Evolutionary conservation across 2,329 filamentous ascomycete genomes (phyloP).

Genomic region (Neophaeococcomyces aloes): DNA sequence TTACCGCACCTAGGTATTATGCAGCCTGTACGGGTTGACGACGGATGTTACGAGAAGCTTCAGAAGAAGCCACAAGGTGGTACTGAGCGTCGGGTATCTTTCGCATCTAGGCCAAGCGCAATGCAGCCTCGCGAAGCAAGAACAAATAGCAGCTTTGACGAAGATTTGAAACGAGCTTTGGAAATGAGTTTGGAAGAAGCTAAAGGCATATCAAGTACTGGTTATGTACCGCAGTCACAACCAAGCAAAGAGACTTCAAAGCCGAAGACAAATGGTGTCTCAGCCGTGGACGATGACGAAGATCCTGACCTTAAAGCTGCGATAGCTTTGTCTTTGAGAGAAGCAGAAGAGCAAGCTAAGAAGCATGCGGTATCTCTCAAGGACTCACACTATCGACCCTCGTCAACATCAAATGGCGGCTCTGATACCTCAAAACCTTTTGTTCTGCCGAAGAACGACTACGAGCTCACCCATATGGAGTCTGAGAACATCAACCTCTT

Average conservation of each 20-base stretch:
- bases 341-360: constrained; percentile 98
- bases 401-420: constrained; percentile 40
- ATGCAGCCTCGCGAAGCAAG: constrained; percentile 89
- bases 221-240: constrained; percentile 59
- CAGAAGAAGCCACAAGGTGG: constrained; percentile 51
- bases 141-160: constrained; percentile 83
- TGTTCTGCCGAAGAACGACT: constrained; percentile 71
- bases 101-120: constrained; percentile 51
- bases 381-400: constrained; percentile 42
- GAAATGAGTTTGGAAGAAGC: constrained; percentile 97
- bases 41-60: constrained; percentile 85
- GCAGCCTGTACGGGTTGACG: constrained; percentile 84
- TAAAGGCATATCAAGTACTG: constrained; percentile 55
- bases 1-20: constrained; percentile 87
- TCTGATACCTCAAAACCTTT: constrained; percentile 41
- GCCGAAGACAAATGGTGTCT: constrained; percentile 32
- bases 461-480: constrained; percentile 85
- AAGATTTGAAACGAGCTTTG: constrained; percentile 83
- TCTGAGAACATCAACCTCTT: constrained; percentile 97
- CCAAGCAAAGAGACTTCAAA: constrained; percentile 22
- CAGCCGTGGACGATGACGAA: constrained; percentile 58
- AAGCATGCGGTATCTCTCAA: constrained; percentile 75
- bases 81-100: constrained; percentile 24
- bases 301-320: constrained; percentile 89
- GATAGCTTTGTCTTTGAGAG: constrained; percentile 84